Base-by-base conservation (phyloP, 139 green algal genomes). In the Volvox reticuliferus region DNA sequence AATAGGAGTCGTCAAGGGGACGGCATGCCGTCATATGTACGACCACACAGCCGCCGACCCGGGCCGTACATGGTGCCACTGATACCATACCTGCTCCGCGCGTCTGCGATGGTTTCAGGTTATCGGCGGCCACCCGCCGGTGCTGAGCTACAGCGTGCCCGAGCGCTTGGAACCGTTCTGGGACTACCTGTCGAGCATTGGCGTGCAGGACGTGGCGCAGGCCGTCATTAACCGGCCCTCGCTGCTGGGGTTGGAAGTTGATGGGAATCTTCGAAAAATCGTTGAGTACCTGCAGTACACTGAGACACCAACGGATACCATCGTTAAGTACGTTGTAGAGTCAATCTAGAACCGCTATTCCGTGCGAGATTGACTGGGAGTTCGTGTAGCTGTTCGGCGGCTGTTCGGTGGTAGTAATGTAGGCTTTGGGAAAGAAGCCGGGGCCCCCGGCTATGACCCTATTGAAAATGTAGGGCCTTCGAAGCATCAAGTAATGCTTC, bases 161-260 rank as follows among this genome's bases (percentile, higher is more conserved):
- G 90, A 92, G 6, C 91, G 94, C 19, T 89, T 98, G 79, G 68
- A 94, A 83, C 96, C 94, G 0, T 95, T 98, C 55, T 95, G 95
- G 71, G 82, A 93, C 0, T 98, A 95, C 92, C 50, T 96, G 21
- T 21, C 36, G 1, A 77, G 19, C 22, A 88, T 93, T 19, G 91
- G 91, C 30, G 82, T 92, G 26, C 21, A 67, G 0, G n/a, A 93
- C 73, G 90, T 94, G 65, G 88, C 33, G 28, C 82, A 82, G 19
- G 92, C 94, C 21, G 81, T 97, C 19, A 32, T 92, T 18, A 73
- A 86, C 69, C 92, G 97, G 84, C 97, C 97, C 0, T 95, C 90
- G 22, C 32, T 98, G 24, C 91, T 98, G 33, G 97, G 97, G 0
- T 89, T 98, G 61, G 88, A 97, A 26, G 94, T 95, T 63, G 88